phyloP scores from a whole-genome alignment of 169 alveolate genomes.

The Plasmodium sp. region DNA sequence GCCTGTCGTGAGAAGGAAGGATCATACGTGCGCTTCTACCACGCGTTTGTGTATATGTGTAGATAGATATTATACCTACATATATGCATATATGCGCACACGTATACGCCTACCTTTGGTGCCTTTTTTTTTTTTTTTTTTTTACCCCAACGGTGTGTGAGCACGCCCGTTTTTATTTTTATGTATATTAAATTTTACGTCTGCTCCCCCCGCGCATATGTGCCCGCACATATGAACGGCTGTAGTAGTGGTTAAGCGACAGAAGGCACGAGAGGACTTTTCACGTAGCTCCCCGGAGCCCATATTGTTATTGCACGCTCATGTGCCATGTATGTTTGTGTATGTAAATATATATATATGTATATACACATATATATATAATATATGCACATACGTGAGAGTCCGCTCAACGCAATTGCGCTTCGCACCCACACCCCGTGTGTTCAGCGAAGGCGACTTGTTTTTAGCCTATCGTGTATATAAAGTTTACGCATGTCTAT shows the following conservation, averaged over 20 bases:
- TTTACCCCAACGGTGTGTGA: background rate
- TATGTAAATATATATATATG: background rate
- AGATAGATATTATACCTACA: background rate
- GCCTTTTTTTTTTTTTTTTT: background rate
- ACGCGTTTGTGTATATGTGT: background rate
- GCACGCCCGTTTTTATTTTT: background rate
- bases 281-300: background rate
- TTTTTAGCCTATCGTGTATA: background rate
- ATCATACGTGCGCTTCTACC: background rate
- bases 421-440: background rate
- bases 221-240: background rate
- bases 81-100: background rate
- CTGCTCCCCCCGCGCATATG: background rate
- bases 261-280: background rate
- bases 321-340: background rate
- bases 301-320: background rate
- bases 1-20: background rate
- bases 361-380: background rate
- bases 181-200: background rate
- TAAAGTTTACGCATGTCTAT: background rate
- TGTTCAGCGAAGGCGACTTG: background rate
- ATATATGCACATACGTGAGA: background rate
- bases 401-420: background rate
- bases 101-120: background rate
- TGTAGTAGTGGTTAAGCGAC: background rate